These are phyloP conservation scores for Penicillium sp. DNA, from an alignment of 2,329 filamentous ascomycete species.

Conservation along the genomic window DNA sequence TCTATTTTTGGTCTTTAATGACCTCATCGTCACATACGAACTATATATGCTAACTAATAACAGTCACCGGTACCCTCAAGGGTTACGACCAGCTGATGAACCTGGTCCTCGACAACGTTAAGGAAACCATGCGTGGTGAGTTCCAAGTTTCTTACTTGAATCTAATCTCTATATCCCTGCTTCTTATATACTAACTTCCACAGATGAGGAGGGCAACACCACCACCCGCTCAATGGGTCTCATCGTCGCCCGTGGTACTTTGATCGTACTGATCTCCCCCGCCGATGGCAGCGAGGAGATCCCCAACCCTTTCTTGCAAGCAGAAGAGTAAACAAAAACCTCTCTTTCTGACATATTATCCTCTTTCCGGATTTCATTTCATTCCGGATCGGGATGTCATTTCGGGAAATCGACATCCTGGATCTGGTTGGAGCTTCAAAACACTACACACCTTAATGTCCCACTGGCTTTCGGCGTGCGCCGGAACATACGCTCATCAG, in stretches of 20 bases:
- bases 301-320: constrained; percentile 82
- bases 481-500: constrained; percentile 17
- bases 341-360: background rate
- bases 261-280: constrained; percentile 89
- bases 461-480: constrained; percentile 8
- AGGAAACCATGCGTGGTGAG: constrained; percentile 83
- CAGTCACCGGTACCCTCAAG: constrained; percentile 86
- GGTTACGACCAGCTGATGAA: constrained; percentile 99
- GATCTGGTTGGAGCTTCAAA: background rate
- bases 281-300: constrained; percentile 95
- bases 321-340: constrained; percentile 57
- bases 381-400: background rate
- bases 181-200: constrained; percentile 18
- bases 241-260: constrained; percentile 85
- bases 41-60: constrained; percentile 9
- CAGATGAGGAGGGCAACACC: constrained; percentile 92
- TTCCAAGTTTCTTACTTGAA: background rate
- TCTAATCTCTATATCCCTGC: background rate
- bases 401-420: background rate
- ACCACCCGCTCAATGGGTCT: constrained; percentile 77
- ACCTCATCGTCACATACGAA: background rate
- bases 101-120: constrained; percentile 88
- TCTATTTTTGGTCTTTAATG: background rate
- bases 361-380: background rate
- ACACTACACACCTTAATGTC: constrained; percentile 2